phyloP scores from a whole-genome alignment of 371 early-diverging fungal species.

The Apophysomyces trapeziformis region DNA sequence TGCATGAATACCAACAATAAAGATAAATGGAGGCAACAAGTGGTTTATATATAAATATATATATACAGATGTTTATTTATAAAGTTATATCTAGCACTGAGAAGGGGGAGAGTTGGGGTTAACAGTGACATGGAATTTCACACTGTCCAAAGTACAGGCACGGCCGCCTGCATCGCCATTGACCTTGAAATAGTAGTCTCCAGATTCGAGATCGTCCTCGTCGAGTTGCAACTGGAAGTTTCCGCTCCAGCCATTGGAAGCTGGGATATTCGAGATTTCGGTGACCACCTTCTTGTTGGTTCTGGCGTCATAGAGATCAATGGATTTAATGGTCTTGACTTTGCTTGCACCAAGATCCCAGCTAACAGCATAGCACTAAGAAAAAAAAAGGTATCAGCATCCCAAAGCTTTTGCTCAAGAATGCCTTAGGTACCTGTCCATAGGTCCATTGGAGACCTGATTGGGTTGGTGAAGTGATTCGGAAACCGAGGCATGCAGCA shows the following conservation, averaged over 20 bases:
- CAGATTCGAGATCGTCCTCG: conserved; percentile 17
- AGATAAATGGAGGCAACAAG: not conserved
- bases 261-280: conserved; percentile 17
- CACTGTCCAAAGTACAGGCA: conserved; percentile 24
- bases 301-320: conserved; percentile 27
- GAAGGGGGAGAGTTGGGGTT: conserved; percentile 38
- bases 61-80: not conserved
- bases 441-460: conserved; percentile 33
- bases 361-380: conserved; percentile 31
- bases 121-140: conserved; percentile 28
- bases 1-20: not conserved
- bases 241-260: conserved; percentile 17
- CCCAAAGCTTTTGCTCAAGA: no score
- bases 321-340: conserved; percentile 16
- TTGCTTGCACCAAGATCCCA: conserved; percentile 33
- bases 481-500: conserved; percentile 37
- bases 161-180: conserved; percentile 20
- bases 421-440: conserved; percentile 20
- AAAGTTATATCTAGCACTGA: conserved; percentile 4
- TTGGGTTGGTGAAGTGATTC: conserved; percentile 35
- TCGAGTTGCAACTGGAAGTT: conserved; percentile 27
- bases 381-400: not conserved
- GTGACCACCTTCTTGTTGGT: conserved; percentile 25
- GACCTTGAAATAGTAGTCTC: conserved; percentile 36
- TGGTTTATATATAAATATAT: not conserved